Evolutionary conservation across 1,284 basidiomycete genomes (phyloP), one percentile per base, ranked within the genome.

Genomic region (Naganishia sp.): DNA sequence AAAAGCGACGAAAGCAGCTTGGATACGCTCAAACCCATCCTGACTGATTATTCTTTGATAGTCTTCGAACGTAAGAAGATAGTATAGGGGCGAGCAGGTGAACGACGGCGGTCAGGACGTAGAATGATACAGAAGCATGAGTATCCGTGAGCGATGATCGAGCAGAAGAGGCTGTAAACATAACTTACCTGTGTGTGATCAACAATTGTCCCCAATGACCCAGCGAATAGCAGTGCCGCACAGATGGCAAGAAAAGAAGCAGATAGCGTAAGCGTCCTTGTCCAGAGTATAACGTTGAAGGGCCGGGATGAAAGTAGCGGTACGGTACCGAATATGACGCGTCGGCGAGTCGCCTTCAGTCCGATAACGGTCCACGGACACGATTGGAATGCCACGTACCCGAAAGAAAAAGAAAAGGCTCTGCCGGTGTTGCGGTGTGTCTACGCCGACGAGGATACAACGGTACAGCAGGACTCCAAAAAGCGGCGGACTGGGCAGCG

Each of bases 1-100:
- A 99, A 94, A 80, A 99, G 86, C 80, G 86, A 86, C 69, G 87
- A 85, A 77, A 96, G 87, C 64, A 94, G 84, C 76, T 79, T 85
- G 73, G 92, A 94, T 75, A 94, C 82, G 53, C 86, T 87, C 73
- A 94, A 84, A 88, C 92, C 91, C 91, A 94, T 94, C 43, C 54
- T 64, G 61, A 55, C 53, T 45, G 45, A 46, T 48, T 64, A 25
- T 64, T 64, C 33, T 39, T 31, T 48, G 52, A 39, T 48, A 31
- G 25, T 48, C 43, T 48, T 28, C 25, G 6, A 16, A 21, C 36
- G 59, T 15, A 21, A 7, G 46, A 23, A 52, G n/a, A n/a, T 6
- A 28, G 36, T 10, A 39, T 39, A 7, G 9, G 7, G 36, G 36
- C 36, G 36, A 10, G 36, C 10, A 39, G 9, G 13, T 11, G 21